phyloP scores from a whole-genome alignment of 2,329 filamentous ascomycete genomes.

The Drechslerella coelobrocha region DNA sequence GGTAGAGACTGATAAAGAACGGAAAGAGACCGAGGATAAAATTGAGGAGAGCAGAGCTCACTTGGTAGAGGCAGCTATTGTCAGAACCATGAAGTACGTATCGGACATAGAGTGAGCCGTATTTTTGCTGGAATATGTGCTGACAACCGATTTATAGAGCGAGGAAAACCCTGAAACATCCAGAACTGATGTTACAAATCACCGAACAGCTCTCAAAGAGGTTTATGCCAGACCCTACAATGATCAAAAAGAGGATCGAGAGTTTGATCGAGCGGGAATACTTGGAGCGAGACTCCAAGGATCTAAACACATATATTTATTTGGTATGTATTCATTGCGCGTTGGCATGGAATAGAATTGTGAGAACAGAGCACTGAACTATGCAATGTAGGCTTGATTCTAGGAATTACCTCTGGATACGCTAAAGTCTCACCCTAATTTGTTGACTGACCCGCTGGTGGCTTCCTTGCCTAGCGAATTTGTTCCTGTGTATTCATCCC shows the following conservation, averaged over 20 bases:
- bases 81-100: constrained; percentile 64
- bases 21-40: constrained; percentile 55
- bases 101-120: background rate
- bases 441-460: no score
- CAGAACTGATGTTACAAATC: constrained; percentile 63
- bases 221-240: constrained; percentile 63
- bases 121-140: background rate
- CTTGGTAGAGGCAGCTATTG: constrained; percentile 64
- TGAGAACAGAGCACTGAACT: background rate
- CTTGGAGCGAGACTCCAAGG: constrained; percentile 59
- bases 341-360: background rate
- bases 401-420: no score
- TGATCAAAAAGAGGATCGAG: constrained; percentile 65
- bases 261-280: constrained; percentile 65
- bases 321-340: constrained; percentile 56
- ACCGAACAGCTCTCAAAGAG: constrained; percentile 61
- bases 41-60: constrained; percentile 62
- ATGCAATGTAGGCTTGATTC: background rate
- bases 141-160: constrained; percentile 5
- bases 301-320: constrained; percentile 61
- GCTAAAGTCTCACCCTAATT: no score
- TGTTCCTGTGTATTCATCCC: no score
- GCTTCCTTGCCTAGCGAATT: no score
- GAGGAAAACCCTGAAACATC: constrained; percentile 62
- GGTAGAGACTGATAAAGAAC: constrained; percentile 64